Conservation (phyloP, 495 filamentous ascomycete genomes). For the Evernia prunastri region DNA sequence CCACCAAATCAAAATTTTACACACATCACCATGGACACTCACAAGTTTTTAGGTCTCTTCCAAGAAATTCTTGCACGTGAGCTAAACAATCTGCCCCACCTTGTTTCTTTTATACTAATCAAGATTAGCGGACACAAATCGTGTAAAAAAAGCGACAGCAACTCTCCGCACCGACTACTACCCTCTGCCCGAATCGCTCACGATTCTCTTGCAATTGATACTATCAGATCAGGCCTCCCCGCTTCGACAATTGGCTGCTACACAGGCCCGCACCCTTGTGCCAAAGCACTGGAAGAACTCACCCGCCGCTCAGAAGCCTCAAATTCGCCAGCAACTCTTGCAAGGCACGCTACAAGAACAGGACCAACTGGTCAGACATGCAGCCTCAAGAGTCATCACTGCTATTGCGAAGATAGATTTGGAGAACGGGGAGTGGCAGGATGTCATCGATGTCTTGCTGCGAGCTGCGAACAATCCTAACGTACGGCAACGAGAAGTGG, state of each 20-base stretch:
- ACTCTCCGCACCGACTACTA: slow-evolving; percentile 89
- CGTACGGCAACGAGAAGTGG: slow-evolving; percentile 78
- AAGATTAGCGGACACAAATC: slow-evolving; percentile 61
- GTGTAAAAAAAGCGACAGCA: slow-evolving; percentile 83
- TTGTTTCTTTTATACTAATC: slow-evolving; percentile 6
- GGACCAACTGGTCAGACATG: slow-evolving; percentile 68
- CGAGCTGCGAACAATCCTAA: slow-evolving; percentile 64
- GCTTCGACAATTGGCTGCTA: slow-evolving; percentile 81
- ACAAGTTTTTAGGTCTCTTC: slow-evolving; percentile 41
- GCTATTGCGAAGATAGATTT: slow-evolving; percentile 81
- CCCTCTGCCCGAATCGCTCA: slow-evolving; percentile 71
- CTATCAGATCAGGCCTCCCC: slow-evolving; percentile 62
- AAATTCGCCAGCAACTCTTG: slow-evolving; percentile 74
- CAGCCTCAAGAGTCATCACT: slow-evolving; percentile 79
- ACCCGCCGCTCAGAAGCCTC: slow-evolving; percentile 59
- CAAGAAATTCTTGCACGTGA: slow-evolving; percentile 40
- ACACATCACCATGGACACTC: slow-evolving; percentile 37
- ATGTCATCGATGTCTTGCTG: slow-evolving; percentile 68
- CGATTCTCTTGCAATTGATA: slow-evolving; percentile 77
- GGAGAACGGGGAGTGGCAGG: slow-evolving; percentile 77
- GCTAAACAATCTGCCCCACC: slow-evolving; percentile 30
- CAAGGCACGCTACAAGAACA: slow-evolving; percentile 73
- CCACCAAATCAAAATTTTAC: background rate
- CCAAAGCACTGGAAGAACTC: slow-evolving; percentile 75
- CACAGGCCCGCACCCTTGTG: slow-evolving; percentile 76